Evolutionary conservation across 148 eudicot species (phyloP), one percentile per base, ranked within the genome.

Genomic region (Amaranthus cruentus): DNA sequence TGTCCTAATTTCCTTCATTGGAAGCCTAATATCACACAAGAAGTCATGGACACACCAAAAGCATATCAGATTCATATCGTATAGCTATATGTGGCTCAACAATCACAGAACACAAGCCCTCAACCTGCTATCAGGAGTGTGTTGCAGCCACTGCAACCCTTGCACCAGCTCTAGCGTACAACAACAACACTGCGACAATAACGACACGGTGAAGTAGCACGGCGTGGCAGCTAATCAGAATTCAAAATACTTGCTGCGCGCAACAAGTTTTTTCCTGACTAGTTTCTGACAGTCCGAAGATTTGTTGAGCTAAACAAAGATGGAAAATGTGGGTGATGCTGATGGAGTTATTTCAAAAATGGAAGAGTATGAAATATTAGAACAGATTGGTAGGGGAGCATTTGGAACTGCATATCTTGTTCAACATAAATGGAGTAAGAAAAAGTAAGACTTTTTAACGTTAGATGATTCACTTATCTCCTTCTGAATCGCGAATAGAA

Each of bases 341-440:
- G 60, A 67, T 21, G 81, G 81, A 6, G 80, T 63, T 62, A 65
- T 77, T 49, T 87, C 94, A 21, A 93, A 86, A 80, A 90, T 90
- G 90, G 90, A 86, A 52, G 94, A 89, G 18, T 93, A 90, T 81
- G 87, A 93, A 73, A 80, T 83, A 6, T 68, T 89, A 18, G 88
- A 90, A 85, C 98, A 93, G 82, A 90, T 93, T 84, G 93, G 96
- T 12, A 93, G 87, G 79, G 96, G 96, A 11, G 85, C 91, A 72
- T 84, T 90, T 84, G 96, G 93, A 38, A 81, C 88, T 69, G 87
- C 98, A 50, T 93, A 86, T 79, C 93, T 93, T 77, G 90, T 93
- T 68, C 88, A 84, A 14, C 86, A 87, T 64, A 90, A 81, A 67
- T 62, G 58, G 28, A 79, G 82, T 28, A 83, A 73, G 76, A 93